Evolutionary conservation across 1,284 basidiomycete genomes (phyloP).

Genomic region (Tilletia caries): DNA sequence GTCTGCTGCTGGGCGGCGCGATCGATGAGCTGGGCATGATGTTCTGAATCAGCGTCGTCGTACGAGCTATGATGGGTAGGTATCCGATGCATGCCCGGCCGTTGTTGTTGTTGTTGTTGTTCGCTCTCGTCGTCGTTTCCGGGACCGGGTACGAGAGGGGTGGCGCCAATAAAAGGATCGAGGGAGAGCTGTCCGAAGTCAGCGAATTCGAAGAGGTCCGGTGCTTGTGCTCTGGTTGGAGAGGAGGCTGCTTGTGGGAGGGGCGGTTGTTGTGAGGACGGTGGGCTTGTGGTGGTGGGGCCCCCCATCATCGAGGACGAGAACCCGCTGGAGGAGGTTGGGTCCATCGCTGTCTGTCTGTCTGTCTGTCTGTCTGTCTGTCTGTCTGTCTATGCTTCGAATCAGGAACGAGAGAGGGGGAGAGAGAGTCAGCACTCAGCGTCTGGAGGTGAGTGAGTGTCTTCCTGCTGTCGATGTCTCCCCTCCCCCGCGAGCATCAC

Average conservation of each 20-base stretch:
- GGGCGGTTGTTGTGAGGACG: too few relatives aligned
- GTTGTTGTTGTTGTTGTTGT: background rate
- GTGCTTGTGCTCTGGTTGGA: background rate
- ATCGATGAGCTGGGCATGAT: slow-evolving; percentile 1
- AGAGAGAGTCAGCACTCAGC: too few relatives aligned
- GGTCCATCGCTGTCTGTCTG: background rate
- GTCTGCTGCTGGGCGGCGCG: background rate
- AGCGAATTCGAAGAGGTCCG: background rate
- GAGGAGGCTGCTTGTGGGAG: background rate
- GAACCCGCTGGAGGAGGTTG: slow-evolving; percentile 6
- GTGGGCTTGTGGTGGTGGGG: background rate
- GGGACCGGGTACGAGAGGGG: too few relatives aligned
- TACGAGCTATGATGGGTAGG: slow-evolving; percentile 8
- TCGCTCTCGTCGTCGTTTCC: background rate
- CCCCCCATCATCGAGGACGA: background rate
- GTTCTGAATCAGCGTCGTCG: slow-evolving; percentile 5
- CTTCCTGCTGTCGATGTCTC: too few relatives aligned
- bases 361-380: too few relatives aligned
- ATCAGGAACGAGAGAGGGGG: background rate
- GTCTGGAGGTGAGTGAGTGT: too few relatives aligned
- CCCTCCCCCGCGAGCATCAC: too few relatives aligned
- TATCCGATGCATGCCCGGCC: slow-evolving; percentile 4
- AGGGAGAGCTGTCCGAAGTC: slow-evolving; percentile 7
- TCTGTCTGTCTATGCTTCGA: too few relatives aligned
- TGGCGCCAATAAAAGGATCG: background rate